Percentiles rank a stretch among this genome's conserved stretches.
These are phyloP conservation scores for Phytophthora parvispora DNA, from an alignment of 352 stramenopile species.

Conservation along the genomic window DNA sequence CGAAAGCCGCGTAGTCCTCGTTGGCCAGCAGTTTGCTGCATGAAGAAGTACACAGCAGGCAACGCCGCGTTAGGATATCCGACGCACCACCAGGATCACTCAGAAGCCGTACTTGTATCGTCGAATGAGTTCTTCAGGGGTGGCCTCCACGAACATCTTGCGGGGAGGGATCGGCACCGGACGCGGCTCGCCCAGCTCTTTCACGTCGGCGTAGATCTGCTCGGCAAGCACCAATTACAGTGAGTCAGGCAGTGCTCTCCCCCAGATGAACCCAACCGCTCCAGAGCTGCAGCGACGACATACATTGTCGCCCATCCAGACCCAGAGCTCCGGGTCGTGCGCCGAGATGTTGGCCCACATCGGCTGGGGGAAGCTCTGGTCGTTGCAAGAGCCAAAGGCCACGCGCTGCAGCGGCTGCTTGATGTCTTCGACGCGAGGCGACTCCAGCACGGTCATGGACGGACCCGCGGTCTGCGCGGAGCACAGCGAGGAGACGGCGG, in stretches of 20 bases:
- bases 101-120: conserved; percentile 65
- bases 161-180: conserved; percentile 43
- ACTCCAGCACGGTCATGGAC: conserved; percentile 10
- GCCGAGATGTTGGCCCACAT: conserved; percentile 75
- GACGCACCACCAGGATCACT: neutral
- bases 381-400: conserved; percentile 90
- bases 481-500: conserved; percentile 26
- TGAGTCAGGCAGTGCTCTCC: too few relatives aligned
- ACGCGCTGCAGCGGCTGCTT: conserved; percentile 58
- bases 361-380: conserved; percentile 86
- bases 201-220: conserved; percentile 86
- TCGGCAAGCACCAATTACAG: conserved; percentile 4
- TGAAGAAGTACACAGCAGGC: conserved; percentile 3
- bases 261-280: neutral
- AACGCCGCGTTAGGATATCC: neutral
- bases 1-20: conserved; percentile 73
- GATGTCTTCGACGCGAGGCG: conserved; percentile 56
- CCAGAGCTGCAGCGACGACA: neutral
- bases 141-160: conserved; percentile 75
- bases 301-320: conserved; percentile 93
- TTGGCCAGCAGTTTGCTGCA: conserved; percentile 71
- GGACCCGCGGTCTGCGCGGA: conserved; percentile 8
- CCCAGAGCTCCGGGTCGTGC: conserved; percentile 77
- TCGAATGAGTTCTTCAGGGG: conserved; percentile 53
- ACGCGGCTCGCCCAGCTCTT: conserved; percentile 55